A percentile compares a stretch with the other conserved stretches of the same genome.
Evolutionary conservation across 1,284 basidiomycete species (phyloP).

Genomic region (Cryptococcus neoformans): DNA sequence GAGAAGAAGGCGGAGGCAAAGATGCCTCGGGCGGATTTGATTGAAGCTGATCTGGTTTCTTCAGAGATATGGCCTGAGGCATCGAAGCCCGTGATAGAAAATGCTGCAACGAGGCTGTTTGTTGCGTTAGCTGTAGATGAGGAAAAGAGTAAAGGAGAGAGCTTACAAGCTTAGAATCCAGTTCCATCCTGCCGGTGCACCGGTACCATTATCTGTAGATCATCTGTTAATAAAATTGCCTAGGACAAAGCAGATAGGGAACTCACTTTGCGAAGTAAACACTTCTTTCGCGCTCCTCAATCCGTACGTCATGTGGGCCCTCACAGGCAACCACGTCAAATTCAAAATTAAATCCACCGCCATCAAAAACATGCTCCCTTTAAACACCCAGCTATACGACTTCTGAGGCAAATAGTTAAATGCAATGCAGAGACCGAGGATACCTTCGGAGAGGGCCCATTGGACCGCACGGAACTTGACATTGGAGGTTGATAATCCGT

Average conservation of each 20-base stretch:
- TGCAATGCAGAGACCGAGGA: constrained; percentile 57
- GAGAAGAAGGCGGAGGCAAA: constrained; percentile 69
- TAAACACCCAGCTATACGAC: constrained; percentile 67
- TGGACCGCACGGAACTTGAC: constrained; percentile 77
- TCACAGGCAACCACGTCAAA: constrained; percentile 72
- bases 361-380: constrained; percentile 65
- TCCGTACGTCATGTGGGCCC: constrained; percentile 1
- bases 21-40: constrained; percentile 74
- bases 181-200: constrained; percentile 78
- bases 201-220: constrained; percentile 72
- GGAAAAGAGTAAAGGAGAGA: background rate
- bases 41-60: constrained; percentile 81
- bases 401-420: constrained; percentile 71
- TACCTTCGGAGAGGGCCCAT: constrained; percentile 53
- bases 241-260: background rate
- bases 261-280: constrained; percentile 62
- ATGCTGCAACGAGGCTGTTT: constrained; percentile 67
- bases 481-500: constrained; percentile 57
- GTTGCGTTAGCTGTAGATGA: background rate
- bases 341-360: constrained; percentile 80
- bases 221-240: background rate
- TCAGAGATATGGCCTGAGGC: constrained; percentile 85
- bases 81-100: constrained; percentile 80
- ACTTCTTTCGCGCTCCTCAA: constrained; percentile 54
- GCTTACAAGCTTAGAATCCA: constrained; percentile 64